Conservation (phyloP, 306 rosid species). For the Cucumis hystrix region DNA sequence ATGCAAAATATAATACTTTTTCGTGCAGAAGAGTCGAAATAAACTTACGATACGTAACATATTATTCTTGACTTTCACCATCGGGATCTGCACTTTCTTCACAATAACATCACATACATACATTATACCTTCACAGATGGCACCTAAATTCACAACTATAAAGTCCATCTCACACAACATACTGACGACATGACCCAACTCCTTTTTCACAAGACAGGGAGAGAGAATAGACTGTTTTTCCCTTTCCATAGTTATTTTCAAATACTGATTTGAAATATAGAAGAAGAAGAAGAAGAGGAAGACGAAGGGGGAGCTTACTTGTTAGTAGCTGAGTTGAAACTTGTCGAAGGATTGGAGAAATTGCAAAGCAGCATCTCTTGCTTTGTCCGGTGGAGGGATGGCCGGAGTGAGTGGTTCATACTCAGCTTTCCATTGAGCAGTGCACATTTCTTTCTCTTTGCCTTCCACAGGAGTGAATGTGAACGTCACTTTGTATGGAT, state of each 20-base stretch:
- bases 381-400: constrained; percentile 22
- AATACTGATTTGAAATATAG: neutral
- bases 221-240: neutral
- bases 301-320: too few species aligned
- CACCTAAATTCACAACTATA: neutral
- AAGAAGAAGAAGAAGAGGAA: neutral
- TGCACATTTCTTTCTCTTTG: constrained; percentile 16
- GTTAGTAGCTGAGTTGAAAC: constrained; percentile 9
- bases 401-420: constrained; percentile 13
- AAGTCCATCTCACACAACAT: neutral
- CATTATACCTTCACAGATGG: neutral
- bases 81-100: neutral
- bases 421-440: constrained; percentile 22
- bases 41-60: neutral
- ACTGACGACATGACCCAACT: neutral
- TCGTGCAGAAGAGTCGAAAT: neutral
- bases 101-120: neutral
- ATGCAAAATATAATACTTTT: neutral
- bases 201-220: neutral
- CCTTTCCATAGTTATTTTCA: neutral
- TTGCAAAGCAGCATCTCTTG: constrained; percentile 23
- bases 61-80: neutral
- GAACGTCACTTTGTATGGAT: constrained; percentile 32
- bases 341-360: constrained; percentile 28
- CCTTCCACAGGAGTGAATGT: constrained; percentile 22